These are phyloP conservation scores for Stachybotrys chlorohalonatus DNA, from an alignment of 2,329 filamentous ascomycete genomes.

Conservation along the genomic window DNA sequence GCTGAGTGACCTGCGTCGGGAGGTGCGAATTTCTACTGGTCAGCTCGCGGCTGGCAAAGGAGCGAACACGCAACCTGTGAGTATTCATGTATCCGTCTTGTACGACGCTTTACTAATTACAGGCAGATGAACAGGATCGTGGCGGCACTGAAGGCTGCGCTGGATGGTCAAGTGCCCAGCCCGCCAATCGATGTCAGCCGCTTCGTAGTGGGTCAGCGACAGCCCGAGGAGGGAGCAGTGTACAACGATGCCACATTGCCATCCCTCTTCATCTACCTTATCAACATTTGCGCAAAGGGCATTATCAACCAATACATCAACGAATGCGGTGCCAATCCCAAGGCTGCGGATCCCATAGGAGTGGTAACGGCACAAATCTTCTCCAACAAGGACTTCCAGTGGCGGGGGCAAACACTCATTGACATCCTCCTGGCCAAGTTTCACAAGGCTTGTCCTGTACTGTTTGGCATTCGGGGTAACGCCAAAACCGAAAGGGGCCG, in stretches of 20 bases:
- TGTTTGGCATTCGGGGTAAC: conserved; percentile 74
- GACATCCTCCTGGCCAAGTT: conserved; percentile 84
- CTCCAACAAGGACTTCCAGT: conserved; percentile 56
- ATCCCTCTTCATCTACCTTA: conserved; percentile 60
- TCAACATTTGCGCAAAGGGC: conserved; percentile 68
- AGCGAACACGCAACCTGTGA: conserved; percentile 40
- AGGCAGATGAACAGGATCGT: conserved; percentile 26
- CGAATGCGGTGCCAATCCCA: conserved; percentile 55
- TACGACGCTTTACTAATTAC: conserved; percentile 8
- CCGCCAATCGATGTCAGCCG: conserved; percentile 43
- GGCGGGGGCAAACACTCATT: conserved; percentile 59
- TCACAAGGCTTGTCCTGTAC: conserved; percentile 67
- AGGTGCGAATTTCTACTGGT: conserved; percentile 63
- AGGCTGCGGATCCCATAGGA: conserved; percentile 69
- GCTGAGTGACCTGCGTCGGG: conserved; percentile 62
- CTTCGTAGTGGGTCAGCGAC: conserved; percentile 39
- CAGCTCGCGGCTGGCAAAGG: conserved; percentile 60
- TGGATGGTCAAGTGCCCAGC: conserved; percentile 42
- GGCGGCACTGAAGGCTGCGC: conserved; percentile 39
- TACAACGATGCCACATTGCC: conserved; percentile 49
- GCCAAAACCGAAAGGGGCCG: conserved; percentile 65
- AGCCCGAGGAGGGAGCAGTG: conserved; percentile 37
- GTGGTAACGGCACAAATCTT: conserved; percentile 68
- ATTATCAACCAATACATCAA: conserved; percentile 61
- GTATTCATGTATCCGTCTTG: conserved; percentile 6